Evolutionary conservation across 495 filamentous ascomycete species (phyloP).

Genomic region (Xylaria intraflava): DNA sequence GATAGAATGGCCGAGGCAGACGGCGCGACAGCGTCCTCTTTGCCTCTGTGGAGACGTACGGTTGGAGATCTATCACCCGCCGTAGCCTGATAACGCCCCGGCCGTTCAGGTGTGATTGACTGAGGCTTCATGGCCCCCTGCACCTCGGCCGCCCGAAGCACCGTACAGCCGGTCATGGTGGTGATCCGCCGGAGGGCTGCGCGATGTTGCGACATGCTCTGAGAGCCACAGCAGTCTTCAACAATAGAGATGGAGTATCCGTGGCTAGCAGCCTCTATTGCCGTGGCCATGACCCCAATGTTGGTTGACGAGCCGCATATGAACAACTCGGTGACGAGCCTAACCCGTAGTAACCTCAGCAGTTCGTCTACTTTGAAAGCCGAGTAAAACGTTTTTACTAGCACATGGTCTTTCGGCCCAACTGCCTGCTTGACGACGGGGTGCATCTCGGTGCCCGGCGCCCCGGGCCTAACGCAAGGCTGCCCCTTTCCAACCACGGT

Average conservation of each 20-base stretch:
- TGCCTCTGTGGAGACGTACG: constrained; percentile 78
- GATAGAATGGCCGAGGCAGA: constrained; percentile 24
- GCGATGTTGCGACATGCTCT: constrained; percentile 62
- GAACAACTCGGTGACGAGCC: constrained; percentile 84
- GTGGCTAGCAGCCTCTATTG: constrained; percentile 79
- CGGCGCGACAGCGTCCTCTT: constrained; percentile 16
- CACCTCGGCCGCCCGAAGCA: constrained; percentile 53
- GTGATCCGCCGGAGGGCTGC: constrained; percentile 70
- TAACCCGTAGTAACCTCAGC: constrained; percentile 62
- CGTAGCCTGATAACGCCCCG: constrained; percentile 11
- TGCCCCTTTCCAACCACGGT: constrained; percentile 40
- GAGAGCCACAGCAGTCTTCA: constrained; percentile 85
- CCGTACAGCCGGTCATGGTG: constrained; percentile 66
- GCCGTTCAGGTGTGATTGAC: constrained; percentile 9
- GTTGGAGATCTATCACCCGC: constrained; percentile 66
- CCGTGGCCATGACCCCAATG: constrained; percentile 85
- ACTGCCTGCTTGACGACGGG: constrained; percentile 51
- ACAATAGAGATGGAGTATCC: constrained; percentile 80
- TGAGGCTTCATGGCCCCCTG: constrained; percentile 36
- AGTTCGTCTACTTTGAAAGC: constrained; percentile 71
- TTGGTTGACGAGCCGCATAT: constrained; percentile 88
- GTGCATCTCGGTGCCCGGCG: constrained; percentile 62
- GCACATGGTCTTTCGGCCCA: constrained; percentile 55
- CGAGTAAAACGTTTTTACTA: constrained; percentile 82
- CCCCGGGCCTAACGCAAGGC: constrained; percentile 53